Conservation (phyloP, 345 rosid species). For the Ceriops decandra region DNA sequence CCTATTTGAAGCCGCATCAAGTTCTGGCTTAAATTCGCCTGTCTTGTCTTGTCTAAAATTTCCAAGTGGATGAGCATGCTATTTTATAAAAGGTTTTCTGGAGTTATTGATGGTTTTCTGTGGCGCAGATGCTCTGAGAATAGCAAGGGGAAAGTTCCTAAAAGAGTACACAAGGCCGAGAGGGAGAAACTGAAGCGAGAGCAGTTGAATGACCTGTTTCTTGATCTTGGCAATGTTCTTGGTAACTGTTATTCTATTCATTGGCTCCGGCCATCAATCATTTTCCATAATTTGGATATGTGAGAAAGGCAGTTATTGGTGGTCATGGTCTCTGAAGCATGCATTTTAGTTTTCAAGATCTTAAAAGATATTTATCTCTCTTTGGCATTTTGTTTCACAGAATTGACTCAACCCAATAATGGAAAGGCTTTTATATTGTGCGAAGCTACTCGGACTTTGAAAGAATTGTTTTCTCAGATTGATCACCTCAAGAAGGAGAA, state of each 20-base stretch:
- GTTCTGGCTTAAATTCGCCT: neutral
- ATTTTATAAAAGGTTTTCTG: neutral
- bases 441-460: constrained; percentile 73
- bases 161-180: constrained; percentile 77
- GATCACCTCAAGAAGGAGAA: constrained; percentile 73
- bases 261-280: neutral
- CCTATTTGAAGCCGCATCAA: neutral
- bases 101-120: neutral
- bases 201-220: constrained; percentile 84
- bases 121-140: constrained; percentile 43
- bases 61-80: neutral
- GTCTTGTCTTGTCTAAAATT: neutral
- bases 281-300: neutral
- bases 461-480: constrained; percentile 65
- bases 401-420: constrained; percentile 53
- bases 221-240: constrained; percentile 65
- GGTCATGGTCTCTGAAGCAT: constrained; percentile 6
- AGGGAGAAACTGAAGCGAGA: constrained; percentile 94
- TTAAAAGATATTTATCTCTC: constrained; percentile 9
- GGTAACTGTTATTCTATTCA: constrained; percentile 42
- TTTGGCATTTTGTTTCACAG: constrained; percentile 31
- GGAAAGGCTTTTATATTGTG: constrained; percentile 75
- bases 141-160: constrained; percentile 60
- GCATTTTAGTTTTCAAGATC: neutral
- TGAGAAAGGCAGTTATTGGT: neutral